phyloP scores from a whole-genome alignment of 345 rosid species.

The Excoecaria cochinchinensis region DNA sequence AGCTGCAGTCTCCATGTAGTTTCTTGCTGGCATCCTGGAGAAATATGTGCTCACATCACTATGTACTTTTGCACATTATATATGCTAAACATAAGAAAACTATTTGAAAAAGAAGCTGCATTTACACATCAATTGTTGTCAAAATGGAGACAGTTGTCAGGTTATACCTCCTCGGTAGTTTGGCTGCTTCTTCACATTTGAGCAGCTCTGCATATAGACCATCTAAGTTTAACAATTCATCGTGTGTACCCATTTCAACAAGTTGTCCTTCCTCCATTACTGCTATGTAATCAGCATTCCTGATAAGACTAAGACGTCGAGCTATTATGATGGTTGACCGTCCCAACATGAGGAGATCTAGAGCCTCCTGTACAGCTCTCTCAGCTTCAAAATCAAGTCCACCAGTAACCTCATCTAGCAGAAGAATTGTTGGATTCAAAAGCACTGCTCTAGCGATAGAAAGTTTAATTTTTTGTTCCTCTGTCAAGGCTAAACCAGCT shows the following conservation, averaged over 20 bases:
- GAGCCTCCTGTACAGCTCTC: constrained; percentile 85
- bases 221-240: constrained; percentile 66
- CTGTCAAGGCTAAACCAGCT: constrained; percentile 81
- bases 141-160: not conserved
- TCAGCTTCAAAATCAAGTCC: constrained; percentile 99
- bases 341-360: constrained; percentile 95
- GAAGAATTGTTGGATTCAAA: constrained; percentile 78
- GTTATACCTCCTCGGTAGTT: constrained; percentile 89
- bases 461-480: constrained; percentile 90
- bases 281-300: constrained; percentile 93
- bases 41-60: constrained; percentile 12
- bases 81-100: not conserved
- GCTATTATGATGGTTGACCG: constrained; percentile 97
- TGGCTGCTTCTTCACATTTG: constrained; percentile 93
- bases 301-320: constrained; percentile 84
- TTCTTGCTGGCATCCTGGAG: constrained; percentile 88
- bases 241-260: constrained; percentile 98
- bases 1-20: constrained; percentile 56
- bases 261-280: constrained; percentile 99
- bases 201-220: constrained; percentile 92
- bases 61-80: constrained; percentile 11
- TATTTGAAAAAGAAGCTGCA: constrained; percentile 1
- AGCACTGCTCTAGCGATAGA: constrained; percentile 99
- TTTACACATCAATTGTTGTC: constrained; percentile 10
- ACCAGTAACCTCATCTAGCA: constrained; percentile 98